Evolutionary conservation across 805 yeast genomes (phyloP).

Genomic region (Yamadazyma laniorum): DNA sequence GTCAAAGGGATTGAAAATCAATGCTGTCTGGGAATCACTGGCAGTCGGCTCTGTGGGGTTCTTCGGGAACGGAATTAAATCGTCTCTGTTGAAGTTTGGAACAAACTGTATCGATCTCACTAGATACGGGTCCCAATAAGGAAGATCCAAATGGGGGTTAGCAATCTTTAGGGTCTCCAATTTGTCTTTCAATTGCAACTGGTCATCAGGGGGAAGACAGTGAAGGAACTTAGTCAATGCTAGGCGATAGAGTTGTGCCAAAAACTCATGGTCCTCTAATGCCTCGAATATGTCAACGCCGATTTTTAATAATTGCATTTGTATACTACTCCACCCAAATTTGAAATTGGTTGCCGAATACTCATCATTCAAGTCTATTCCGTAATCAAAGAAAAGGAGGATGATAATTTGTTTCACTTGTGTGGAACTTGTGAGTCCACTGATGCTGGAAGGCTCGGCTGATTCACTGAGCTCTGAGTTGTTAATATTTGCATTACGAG

Average conservation of each 20-base stretch:
- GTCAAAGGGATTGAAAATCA: conserved; percentile 52
- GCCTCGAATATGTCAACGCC: conserved; percentile 55
- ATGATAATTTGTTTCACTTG: conserved; percentile 8
- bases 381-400: conserved; percentile 50
- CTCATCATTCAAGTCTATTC: conserved; percentile 44
- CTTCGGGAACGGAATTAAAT: conserved; percentile 42
- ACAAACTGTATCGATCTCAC: conserved; percentile 49
- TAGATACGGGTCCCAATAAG: conserved; percentile 75
- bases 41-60: conserved; percentile 1
- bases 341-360: conserved; percentile 16
- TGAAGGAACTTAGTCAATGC: conserved; percentile 56
- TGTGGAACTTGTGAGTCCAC: neutral
- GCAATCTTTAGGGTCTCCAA: conserved; percentile 22
- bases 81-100: conserved; percentile 23
- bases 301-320: conserved; percentile 52
- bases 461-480: neutral
- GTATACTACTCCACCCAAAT: conserved; percentile 52
- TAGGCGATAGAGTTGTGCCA: conserved; percentile 48
- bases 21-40: conserved; percentile 3
- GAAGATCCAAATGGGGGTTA: conserved; percentile 23
- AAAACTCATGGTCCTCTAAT: conserved; percentile 40
- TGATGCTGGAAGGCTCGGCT: neutral
- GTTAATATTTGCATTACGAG: neutral
- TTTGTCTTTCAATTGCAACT: conserved; percentile 39
- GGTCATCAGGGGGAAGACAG: conserved; percentile 58